Base-by-base conservation (phyloP, 345 rosid genomes). In the Durio zibethinus region DNA sequence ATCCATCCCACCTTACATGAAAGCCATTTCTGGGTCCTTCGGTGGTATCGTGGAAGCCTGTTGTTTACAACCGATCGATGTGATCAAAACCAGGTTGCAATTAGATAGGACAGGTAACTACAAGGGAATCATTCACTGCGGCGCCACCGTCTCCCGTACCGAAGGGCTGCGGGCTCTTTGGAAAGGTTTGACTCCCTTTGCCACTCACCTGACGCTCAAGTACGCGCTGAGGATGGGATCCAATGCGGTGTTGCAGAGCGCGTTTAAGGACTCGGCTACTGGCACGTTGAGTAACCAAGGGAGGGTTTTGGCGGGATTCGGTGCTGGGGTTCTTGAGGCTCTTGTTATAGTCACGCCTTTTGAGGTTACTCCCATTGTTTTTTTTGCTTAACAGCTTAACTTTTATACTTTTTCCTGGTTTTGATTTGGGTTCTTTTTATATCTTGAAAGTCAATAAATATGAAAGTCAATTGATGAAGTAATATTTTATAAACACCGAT, bases 281-380 rank as follows among this genome's bases (percentile, higher is more conserved):
- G 98, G 98, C 0, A 87, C 88, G 61, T 64, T 96, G 48, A 91
- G 89, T 56, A 89, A 89, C 69, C 84, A 73, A 0, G 93, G 85
- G 40, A 79, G 98, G 71, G 33, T 92, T 31, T 45, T 92, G 33
- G 82, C 99, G 20, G 98, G 99, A 16, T 93, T 96, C 66, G 99
- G 98, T 47, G 98, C 99, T 40, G 97, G 98, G 2, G 99, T 96
- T 71, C 93, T 92, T 2, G 99, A 96, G 82, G 98, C 97, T 62
- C 97, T 96, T 70, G 93, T 82, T 65, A 89, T 96, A 74, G 98
- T 96, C 23, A 92, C 99, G 33, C 99, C 99, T 7, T 96, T 96
- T 66, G 98, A 96, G 97, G 98, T 92, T 38, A 45, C 74, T 52
- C 5, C 35, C 4, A 53, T 5, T 38, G 50, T 60, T 65, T 68